Evolutionary conservation across 257 asterid species (phyloP).

Genomic region (Cynanchum wilfordii): DNA sequence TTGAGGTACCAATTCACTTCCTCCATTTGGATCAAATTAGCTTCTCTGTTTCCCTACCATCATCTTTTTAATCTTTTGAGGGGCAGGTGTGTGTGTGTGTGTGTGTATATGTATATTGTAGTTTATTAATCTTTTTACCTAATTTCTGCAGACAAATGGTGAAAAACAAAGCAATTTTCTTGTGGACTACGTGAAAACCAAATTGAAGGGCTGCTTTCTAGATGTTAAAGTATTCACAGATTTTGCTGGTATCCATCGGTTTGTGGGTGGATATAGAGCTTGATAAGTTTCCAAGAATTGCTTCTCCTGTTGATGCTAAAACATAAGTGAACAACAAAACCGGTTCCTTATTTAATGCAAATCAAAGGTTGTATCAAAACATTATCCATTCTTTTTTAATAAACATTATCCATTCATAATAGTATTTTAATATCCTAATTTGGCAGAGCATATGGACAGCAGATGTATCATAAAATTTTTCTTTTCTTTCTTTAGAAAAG

Average conservation of each 20-base stretch:
- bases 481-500: neutral
- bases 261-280: slow-evolving; percentile 60
- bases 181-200: slow-evolving; percentile 40
- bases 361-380: neutral
- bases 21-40: neutral
- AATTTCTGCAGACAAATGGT: slow-evolving; percentile 74
- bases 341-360: neutral
- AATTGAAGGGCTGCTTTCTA: slow-evolving; percentile 47
- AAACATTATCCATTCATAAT: neutral
- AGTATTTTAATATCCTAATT: neutral
- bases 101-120: neutral
- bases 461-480: neutral
- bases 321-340: neutral
- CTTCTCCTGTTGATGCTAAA: neutral
- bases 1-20: slow-evolving; percentile 57
- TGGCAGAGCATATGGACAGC: neutral
- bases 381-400: neutral
- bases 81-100: neutral
- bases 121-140: neutral
- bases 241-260: slow-evolving; percentile 69
- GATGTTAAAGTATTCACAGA: slow-evolving; percentile 46
- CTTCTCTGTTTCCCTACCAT: neutral
- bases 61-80: too few relatives aligned
- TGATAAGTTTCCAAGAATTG: slow-evolving; percentile 14
- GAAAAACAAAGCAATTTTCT: slow-evolving; percentile 60